Evolutionary conservation across 176 grass and related monocot genomes (phyloP).

Genomic region (Dactylis glomerata): DNA sequence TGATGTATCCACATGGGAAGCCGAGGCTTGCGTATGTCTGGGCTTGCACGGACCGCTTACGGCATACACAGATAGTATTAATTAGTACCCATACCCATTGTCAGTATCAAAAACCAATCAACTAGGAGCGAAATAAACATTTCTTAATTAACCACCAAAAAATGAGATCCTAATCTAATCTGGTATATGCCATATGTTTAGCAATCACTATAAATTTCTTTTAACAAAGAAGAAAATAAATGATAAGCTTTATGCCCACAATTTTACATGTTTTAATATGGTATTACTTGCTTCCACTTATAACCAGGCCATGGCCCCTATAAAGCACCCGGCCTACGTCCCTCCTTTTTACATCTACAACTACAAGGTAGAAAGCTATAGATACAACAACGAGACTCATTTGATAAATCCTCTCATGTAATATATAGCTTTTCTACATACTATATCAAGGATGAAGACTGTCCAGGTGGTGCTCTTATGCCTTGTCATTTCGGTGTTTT

Average conservation of each 20-base stretch:
- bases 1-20: too few relatives aligned
- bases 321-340: neutral
- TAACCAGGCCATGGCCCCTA: neutral
- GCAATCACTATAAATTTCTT: neutral
- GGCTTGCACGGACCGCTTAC: too few relatives aligned
- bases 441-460: neutral
- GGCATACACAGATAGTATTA: too few relatives aligned
- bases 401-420: neutral
- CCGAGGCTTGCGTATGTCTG: too few relatives aligned
- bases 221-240: too few relatives aligned
- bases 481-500: neutral
- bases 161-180: neutral
- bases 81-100: too few relatives aligned
- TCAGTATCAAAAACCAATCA: too few relatives aligned
- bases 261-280: neutral
- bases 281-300: neutral
- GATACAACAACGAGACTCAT: neutral
- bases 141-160: neutral
- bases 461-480: neutral
- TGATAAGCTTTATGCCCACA: too few relatives aligned
- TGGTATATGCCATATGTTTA: neutral
- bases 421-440: neutral
- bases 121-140: neutral
- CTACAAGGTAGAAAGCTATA: neutral
- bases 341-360: neutral